Evolutionary conservation across 129 eudicot species (phyloP).

Genomic region (Silybum marianum): DNA sequence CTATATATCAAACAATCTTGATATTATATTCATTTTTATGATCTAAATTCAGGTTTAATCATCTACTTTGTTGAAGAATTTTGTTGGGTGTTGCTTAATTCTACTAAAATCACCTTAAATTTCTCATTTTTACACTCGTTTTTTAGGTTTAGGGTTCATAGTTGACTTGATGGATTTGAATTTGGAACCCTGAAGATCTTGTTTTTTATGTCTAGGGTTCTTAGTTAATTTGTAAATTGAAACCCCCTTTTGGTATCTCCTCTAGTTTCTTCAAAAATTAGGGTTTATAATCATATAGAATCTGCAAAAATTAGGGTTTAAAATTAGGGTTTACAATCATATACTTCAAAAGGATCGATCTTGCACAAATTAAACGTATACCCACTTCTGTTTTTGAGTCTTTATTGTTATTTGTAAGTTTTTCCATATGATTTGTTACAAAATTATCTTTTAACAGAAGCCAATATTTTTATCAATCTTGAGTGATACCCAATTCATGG

Average conservation of each 20-base stretch:
- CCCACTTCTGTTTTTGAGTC: conserved; percentile 12
- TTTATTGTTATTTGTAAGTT: background rate
- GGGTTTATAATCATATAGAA: background rate
- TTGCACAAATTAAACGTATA: background rate
- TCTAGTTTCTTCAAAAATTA: background rate
- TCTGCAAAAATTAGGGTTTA: no score
- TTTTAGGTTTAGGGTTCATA: conserved; percentile 24
- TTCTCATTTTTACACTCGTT: background rate
- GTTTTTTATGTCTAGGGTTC: conserved; percentile 11
- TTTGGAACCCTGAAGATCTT: background rate
- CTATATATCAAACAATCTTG: background rate
- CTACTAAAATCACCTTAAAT: background rate
- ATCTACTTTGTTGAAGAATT: background rate
- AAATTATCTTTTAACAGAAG: background rate
- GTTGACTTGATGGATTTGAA: background rate
- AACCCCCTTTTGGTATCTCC: background rate
- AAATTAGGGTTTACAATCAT: background rate
- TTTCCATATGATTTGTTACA: background rate
- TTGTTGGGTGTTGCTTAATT: background rate
- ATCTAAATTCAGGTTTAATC: background rate
- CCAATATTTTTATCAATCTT: no score
- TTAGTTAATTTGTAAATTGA: background rate
- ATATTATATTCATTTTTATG: background rate
- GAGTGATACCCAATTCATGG: background rate
- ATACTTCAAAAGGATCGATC: conserved; percentile 3